phyloP scores from a whole-genome alignment of 2,329 filamentous ascomycete genomes.

The Metarhizium robertsii region DNA sequence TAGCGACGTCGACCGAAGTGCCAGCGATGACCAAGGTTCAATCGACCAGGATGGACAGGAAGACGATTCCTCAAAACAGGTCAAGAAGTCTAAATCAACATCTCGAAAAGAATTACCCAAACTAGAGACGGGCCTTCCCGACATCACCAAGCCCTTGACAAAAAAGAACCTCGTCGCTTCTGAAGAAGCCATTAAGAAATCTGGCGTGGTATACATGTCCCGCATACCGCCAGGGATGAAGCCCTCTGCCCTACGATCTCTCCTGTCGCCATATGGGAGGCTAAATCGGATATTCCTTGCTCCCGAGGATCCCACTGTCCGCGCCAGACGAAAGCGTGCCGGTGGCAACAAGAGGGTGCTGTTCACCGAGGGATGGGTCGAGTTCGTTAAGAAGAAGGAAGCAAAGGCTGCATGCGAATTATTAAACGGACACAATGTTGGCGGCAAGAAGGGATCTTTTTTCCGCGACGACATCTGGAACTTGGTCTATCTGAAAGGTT shows the following conservation, averaged over 20 bases:
- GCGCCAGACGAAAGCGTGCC: conserved; percentile 55
- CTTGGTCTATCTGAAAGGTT: conserved; percentile 69
- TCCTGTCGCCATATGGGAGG: conserved; percentile 64
- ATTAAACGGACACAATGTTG: conserved; percentile 68
- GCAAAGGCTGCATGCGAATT: conserved; percentile 69
- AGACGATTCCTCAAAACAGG: conserved; percentile 8
- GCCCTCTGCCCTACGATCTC: conserved; percentile 63
- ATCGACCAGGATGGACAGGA: not conserved
- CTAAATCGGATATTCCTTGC: conserved; percentile 73
- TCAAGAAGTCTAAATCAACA: conserved; percentile 15
- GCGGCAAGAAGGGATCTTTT: conserved; percentile 74
- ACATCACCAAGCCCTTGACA: conserved; percentile 44
- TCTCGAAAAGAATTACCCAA: conserved; percentile 13
- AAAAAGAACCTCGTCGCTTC: conserved; percentile 61
- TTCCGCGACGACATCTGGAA: conserved; percentile 87
- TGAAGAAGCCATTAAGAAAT: conserved; percentile 57
- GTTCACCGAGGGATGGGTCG: conserved; percentile 82
- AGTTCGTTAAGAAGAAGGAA: conserved; percentile 67
- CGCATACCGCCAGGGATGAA: conserved; percentile 86
- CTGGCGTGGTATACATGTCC: conserved; percentile 75
- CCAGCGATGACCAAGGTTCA: conserved; percentile 15
- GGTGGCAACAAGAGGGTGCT: conserved; percentile 77
- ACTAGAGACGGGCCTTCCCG: conserved; percentile 30
- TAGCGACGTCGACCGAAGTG: conserved; percentile 24
- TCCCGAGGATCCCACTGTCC: conserved; percentile 60